Evolutionary conservation across 2,329 filamentous ascomycete genomes (phyloP), one percentile per base, ranked within the genome.

Genomic region (Metarhizium album): DNA sequence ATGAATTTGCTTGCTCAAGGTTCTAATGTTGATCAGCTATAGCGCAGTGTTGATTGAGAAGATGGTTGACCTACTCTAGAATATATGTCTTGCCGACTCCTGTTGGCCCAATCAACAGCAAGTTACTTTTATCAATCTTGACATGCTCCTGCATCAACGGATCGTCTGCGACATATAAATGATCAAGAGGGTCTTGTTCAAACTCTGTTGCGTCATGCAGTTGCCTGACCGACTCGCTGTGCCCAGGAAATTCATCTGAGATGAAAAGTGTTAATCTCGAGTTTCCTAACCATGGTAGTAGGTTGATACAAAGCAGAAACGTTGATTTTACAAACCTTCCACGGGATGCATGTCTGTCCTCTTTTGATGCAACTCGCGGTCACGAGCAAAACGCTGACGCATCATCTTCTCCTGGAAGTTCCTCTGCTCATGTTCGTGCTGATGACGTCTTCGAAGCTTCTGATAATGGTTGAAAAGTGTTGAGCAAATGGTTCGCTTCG

Each of bases 381-480:
- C 86, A 54, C 82, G 76, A 52, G 85, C 75, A 62, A 84, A 81
- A 53, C 82, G 79, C 64, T 90, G 86, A 42, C 86, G 80, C 60
- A 84, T 73, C 47, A 82, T 63, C 68, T 86, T 87, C 55, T 89
- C 84, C 42, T 73, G 69, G 35, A 69, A 58, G 45, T 74, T 74
- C 48, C 72, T 70, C 49, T 82, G 78, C 52, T 77, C 72, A 24
- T 87, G 81, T 60, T 95, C 90, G 50, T 90, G 82, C 57, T 93
- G 81, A 53, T 84, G 81, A 46, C 89, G 76, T 60, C 89, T 79
- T 23, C 90, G 83, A 53, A 95, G 79, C 45, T 87, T 82, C 67
- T 96, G 89, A 64, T 97, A 96, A 65, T 98, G 93, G 63, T 97
- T 96, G 72, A 95, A 96, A 27, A 98, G 87, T 6, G 91, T 90